Evolutionary conservation across 2,329 filamentous ascomycete species (phyloP), one percentile per base, ranked within the genome.

Genomic region (Clonostachys rosea): DNA sequence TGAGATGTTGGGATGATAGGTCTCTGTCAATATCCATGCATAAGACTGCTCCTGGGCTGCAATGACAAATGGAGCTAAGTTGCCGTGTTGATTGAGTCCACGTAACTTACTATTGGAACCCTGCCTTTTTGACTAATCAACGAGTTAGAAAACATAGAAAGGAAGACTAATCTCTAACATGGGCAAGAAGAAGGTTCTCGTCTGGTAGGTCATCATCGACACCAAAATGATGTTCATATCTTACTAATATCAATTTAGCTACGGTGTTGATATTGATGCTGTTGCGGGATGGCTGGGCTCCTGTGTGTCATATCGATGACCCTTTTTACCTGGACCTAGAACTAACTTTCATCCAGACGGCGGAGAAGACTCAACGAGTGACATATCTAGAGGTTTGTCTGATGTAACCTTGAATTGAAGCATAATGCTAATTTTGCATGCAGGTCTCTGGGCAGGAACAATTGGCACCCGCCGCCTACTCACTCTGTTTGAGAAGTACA

Each of bases 271-370:
- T 56, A 79, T 80, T 52, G 76, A 80, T 49, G 76, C 76, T 14
- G 65, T 79, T 5, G 74, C 73, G 2, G 71, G 71, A 45, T 79
- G 70, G 70, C 64, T 78, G 3, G 76, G 76, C n/a, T 78, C 75
- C 5, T 48, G 24, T 30, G 9, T 10, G 24, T 30, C 3, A 30
- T 30, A 10, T 30, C 9, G 9, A 3, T 30, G 9, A 5, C 24
- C 24, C 24, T 30, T 30, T 4, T 9, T 10, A 10, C 8, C 9
- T 30, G 10, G 9, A 30, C 24, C 24, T 30, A 10, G 24, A 30
- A 30, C 24, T 30, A 10, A 30, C 24, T 30, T 9, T 30, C 24
- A 30, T 4, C 8, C 9, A 30, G 24, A 48, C 18, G 46, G 46
- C 2, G 46, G 46, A 14, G 46, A 48, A 16, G 46, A 48, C 30